Evolutionary conservation across 306 rosid species (phyloP).

Genomic region (Lathyrus sativus): DNA sequence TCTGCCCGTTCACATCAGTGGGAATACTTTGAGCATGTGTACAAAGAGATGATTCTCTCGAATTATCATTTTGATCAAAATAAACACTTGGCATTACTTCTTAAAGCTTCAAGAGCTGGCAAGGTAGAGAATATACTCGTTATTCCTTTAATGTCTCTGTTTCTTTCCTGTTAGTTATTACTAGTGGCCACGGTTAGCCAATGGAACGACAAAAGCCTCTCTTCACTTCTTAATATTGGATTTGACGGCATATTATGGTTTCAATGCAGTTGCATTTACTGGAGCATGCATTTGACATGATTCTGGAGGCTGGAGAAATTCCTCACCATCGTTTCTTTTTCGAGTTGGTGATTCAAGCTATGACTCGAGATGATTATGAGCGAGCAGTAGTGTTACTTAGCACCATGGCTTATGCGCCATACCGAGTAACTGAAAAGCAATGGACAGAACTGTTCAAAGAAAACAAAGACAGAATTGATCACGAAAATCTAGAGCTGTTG

Average conservation of each 20-base stretch:
- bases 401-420: conserved; percentile 83
- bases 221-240: conserved; percentile 13
- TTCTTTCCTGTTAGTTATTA: not conserved
- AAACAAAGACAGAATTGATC: conserved; percentile 52
- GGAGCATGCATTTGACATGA: conserved; percentile 81
- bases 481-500: conserved; percentile 50
- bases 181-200: conserved; percentile 18
- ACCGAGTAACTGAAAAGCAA: conserved; percentile 66
- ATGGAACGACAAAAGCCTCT: conserved; percentile 7
- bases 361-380: conserved; percentile 52
- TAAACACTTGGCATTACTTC: conserved; percentile 55
- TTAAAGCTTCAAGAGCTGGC: conserved; percentile 86
- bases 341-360: conserved; percentile 73
- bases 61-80: conserved; percentile 73
- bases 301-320: conserved; percentile 79
- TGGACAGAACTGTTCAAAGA: conserved; percentile 68
- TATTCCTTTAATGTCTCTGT: not conserved
- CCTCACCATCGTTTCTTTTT: conserved; percentile 60
- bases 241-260: conserved; percentile 39
- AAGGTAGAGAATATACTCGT: conserved; percentile 54
- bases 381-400: conserved; percentile 64
- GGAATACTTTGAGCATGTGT: conserved; percentile 94
- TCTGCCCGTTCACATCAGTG: conserved; percentile 82
- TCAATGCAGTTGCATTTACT: conserved; percentile 73
- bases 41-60: conserved; percentile 76